These are phyloP conservation scores for Akebia trifoliata DNA, from an alignment of 164 flowering plant genomes.

Conservation along the genomic window DNA sequence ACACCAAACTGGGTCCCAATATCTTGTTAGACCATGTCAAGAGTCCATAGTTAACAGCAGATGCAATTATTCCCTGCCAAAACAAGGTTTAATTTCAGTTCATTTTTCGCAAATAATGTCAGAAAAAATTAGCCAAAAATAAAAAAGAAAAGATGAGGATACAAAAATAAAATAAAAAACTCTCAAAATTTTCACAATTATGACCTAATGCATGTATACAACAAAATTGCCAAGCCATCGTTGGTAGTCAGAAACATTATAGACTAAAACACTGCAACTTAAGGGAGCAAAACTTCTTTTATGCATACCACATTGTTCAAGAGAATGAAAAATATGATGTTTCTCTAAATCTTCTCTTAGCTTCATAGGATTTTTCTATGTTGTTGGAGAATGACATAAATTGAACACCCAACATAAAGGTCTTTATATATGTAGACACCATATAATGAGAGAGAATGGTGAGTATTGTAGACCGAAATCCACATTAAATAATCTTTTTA, in stretches of 20 bases:
- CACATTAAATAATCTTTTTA: too few relatives aligned
- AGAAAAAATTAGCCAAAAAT: not conserved
- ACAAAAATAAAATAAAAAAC: too few relatives aligned
- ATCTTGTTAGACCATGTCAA: conserved; percentile 93
- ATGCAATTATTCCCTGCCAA: conserved; percentile 81
- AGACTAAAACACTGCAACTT: not conserved
- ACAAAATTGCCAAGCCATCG: not conserved
- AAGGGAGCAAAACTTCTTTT: not conserved
- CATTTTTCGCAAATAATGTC: not conserved
- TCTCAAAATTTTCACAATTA: not conserved
- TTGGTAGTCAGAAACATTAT: not conserved
- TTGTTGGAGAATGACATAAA: too few relatives aligned
- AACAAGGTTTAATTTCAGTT: conserved; percentile 1
- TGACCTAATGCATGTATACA: not conserved
- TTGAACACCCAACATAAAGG: too few relatives aligned
- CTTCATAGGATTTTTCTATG: too few relatives aligned
- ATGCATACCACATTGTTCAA: not conserved
- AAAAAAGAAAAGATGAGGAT: not conserved
- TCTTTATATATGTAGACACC: too few relatives aligned
- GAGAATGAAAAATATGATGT: not conserved
- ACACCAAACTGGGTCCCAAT: conserved; percentile 87
- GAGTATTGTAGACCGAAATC: too few relatives aligned
- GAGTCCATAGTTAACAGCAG: conserved; percentile 88
- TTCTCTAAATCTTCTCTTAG: too few relatives aligned
- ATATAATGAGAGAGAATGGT: too few relatives aligned